These are phyloP conservation scores for Vachellia collinsii DNA, from an alignment of 306 rosid genomes.

Conservation along the genomic window DNA sequence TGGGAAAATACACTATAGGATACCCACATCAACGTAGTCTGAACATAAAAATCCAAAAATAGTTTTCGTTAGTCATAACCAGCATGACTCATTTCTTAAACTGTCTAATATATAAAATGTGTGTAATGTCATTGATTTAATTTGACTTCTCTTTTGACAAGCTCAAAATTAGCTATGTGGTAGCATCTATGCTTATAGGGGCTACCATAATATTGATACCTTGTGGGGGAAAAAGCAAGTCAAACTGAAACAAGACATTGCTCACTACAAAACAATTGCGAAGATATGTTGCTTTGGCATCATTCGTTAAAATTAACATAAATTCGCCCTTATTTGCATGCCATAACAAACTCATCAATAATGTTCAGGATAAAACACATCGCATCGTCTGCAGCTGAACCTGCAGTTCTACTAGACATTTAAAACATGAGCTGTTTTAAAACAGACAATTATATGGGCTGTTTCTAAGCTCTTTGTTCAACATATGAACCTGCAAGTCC, in stretches of 20 bases:
- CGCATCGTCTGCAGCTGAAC: conserved; percentile 29
- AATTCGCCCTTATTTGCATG: conserved; percentile 60
- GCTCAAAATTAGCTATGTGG: background rate
- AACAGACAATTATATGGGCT: conserved; percentile 42
- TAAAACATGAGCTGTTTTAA: background rate
- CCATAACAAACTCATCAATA: conserved; percentile 38
- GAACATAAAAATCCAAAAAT: too few relatives aligned
- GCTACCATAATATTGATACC: conserved; percentile 21
- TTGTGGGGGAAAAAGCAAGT: conserved; percentile 25
- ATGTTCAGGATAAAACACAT: conserved; percentile 43
- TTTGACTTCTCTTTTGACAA: too few relatives aligned
- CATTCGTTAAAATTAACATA: conserved; percentile 35
- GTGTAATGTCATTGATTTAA: too few relatives aligned
- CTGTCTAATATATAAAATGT: too few relatives aligned
- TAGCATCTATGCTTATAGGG: background rate
- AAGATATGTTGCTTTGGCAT: conserved; percentile 19
- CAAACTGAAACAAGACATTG: conserved; percentile 16
- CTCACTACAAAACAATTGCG: background rate
- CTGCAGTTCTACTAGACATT: too few relatives aligned
- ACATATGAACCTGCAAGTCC: conserved; percentile 95
- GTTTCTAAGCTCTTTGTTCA: conserved; percentile 80
- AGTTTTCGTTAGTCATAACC: too few relatives aligned
- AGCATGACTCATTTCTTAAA: too few relatives aligned
- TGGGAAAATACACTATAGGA: too few relatives aligned
- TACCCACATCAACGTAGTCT: too few relatives aligned